phyloP scores from a whole-genome alignment of 192 early-diverging fungal genomes.

The Backusella westeae region DNA sequence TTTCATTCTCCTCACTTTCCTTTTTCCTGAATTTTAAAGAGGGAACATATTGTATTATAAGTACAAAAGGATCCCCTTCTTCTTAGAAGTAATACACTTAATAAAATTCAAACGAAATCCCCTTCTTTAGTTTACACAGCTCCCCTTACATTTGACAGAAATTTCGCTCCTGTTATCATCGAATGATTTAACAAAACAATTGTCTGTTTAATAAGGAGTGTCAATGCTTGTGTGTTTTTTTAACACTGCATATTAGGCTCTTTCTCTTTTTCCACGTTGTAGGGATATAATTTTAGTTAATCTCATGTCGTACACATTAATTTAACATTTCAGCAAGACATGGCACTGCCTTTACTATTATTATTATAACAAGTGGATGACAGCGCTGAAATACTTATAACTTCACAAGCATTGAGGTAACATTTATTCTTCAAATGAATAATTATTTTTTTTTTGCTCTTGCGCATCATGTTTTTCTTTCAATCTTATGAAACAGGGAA shows the following conservation, averaged over 20 bases:
- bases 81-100: not conserved
- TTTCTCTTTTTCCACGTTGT: not conserved
- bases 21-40: not conserved
- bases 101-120: not conserved
- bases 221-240: not conserved
- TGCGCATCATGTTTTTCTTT: not conserved
- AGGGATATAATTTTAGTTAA: not conserved
- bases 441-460: not conserved
- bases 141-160: constrained; percentile 3
- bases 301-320: not conserved
- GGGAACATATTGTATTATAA: not conserved
- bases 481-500: not conserved
- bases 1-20: not conserved
- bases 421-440: not conserved
- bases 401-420: not conserved
- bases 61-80: not conserved
- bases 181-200: not conserved
- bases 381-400: too few relatives aligned
- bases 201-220: not conserved
- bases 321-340: not conserved
- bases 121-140: not conserved
- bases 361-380: not conserved
- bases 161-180: not conserved
- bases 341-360: not conserved
- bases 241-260: not conserved